These are phyloP conservation scores for Neurospora sp. DNA, from an alignment of 2,329 filamentous ascomycete genomes.

Conservation along the genomic window DNA sequence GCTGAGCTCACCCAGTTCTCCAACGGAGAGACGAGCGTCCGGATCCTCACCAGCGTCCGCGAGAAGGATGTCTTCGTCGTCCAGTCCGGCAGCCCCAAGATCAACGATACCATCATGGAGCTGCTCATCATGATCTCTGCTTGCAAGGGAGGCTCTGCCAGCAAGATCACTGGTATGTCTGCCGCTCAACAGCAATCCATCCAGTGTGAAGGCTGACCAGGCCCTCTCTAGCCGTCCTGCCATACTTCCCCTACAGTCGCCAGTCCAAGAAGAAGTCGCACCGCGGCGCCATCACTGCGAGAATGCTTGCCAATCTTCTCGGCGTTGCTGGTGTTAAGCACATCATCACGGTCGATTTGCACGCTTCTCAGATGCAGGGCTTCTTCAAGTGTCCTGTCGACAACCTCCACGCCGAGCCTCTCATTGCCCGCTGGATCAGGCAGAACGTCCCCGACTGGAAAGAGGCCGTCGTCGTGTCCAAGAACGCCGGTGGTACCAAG, in stretches of 20 bases:
- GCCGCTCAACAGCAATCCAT: slow-evolving; percentile 1
- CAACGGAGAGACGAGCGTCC: slow-evolving; percentile 63
- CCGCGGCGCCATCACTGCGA: slow-evolving; percentile 87
- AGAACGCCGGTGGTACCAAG: slow-evolving; percentile 96
- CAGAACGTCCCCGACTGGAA: slow-evolving; percentile 80
- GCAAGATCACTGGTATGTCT: slow-evolving; percentile 80
- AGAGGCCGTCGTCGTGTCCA: slow-evolving; percentile 91
- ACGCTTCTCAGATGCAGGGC: slow-evolving; percentile 97
- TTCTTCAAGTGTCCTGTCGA: slow-evolving; percentile 98
- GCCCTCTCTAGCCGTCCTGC: slow-evolving; percentile 57
- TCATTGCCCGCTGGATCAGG: slow-evolving; percentile 92
- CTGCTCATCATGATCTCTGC: slow-evolving; percentile 98
- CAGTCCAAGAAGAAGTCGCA: slow-evolving; percentile 99
- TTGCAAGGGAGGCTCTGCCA: slow-evolving; percentile 94
- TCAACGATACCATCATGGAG: slow-evolving; percentile 99
- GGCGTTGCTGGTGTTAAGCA: slow-evolving; percentile 92
- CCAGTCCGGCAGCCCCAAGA: slow-evolving; percentile 88
- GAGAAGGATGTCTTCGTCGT: slow-evolving; percentile 99
- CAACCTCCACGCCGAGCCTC: slow-evolving; percentile 89
- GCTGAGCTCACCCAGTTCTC: slow-evolving; percentile 61
- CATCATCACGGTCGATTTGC: slow-evolving; percentile 93
- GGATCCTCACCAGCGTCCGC: slow-evolving; percentile 66
- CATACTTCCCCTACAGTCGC: slow-evolving; percentile 97
- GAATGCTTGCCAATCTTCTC: slow-evolving; percentile 93
- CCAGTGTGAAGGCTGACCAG: slow-evolving; percentile 6